Conservation (phyloP, 2,329 filamentous ascomycete species). For the Didymella pomorum region DNA sequence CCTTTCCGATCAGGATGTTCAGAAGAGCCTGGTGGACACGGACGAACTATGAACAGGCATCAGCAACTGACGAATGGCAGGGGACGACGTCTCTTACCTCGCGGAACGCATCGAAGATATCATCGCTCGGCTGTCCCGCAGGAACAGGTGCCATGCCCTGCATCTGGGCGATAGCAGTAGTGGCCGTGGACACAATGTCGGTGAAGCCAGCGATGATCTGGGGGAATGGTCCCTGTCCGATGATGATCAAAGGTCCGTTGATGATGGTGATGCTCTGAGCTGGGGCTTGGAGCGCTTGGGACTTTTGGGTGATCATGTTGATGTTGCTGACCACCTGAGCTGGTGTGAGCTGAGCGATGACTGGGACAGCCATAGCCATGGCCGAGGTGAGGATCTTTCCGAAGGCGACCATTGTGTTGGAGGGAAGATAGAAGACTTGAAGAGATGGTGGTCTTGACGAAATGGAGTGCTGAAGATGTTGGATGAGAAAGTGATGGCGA, state of each 20-base stretch:
- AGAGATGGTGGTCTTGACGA: neutral
- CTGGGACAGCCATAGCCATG: slow-evolving; percentile 23
- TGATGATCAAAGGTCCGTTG: slow-evolving; percentile 20
- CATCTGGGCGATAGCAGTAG: slow-evolving; percentile 19
- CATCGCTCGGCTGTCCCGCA: slow-evolving; percentile 10
- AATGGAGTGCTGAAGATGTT: neutral
- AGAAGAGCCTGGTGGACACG: slow-evolving; percentile 28
- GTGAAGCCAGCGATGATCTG: slow-evolving; percentile 21
- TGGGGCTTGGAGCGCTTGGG: slow-evolving; percentile 20
- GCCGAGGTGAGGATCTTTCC: slow-evolving; percentile 24
- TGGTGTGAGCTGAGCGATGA: slow-evolving; percentile 14
- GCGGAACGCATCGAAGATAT: slow-evolving; percentile 27
- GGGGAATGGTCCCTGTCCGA: slow-evolving; percentile 25
- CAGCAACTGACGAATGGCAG: slow-evolving; percentile 1
- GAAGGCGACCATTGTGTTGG: slow-evolving; percentile 25
- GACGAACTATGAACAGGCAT: slow-evolving; percentile 23
- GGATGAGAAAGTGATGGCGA: neutral
- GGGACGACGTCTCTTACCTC: slow-evolving; percentile 8
- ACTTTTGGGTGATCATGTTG: slow-evolving; percentile 19
- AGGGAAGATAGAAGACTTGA: neutral
- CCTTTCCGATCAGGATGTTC: slow-evolving; percentile 30
- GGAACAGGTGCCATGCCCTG: slow-evolving; percentile 7
- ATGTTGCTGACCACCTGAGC: slow-evolving; percentile 25
- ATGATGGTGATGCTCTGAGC: slow-evolving; percentile 21
- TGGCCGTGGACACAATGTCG: slow-evolving; percentile 22